phyloP scores from a whole-genome alignment of 371 early-diverging fungal species.

The Mortierella sp. region DNA sequence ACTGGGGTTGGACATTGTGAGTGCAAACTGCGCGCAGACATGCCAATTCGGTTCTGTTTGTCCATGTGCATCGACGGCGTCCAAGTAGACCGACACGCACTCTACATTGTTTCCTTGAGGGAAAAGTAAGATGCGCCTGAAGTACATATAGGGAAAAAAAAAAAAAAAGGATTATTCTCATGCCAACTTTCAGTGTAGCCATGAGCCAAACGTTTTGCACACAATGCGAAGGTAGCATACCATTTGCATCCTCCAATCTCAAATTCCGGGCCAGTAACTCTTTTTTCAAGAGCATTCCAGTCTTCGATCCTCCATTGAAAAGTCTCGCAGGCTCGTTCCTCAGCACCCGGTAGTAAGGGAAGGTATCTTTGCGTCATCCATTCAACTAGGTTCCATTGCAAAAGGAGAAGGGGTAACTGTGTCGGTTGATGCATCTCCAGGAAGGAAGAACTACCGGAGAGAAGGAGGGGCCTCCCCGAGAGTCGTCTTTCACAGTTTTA shows the following conservation, averaged over 20 bases:
- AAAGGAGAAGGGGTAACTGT: neutral
- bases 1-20: conserved; percentile 80
- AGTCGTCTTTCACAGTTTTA: too few relatives aligned
- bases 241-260: conserved; percentile 69
- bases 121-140: conserved; percentile 88
- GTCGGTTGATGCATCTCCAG: too few relatives aligned
- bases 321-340: conserved; percentile 59
- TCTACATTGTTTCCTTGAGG: conserved; percentile 91
- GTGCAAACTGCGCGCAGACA: conserved; percentile 87
- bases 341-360: conserved; percentile 54
- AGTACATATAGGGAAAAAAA: neutral
- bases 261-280: conserved; percentile 67
- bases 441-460: too few relatives aligned
- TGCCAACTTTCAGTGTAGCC: neutral
- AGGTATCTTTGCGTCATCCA: conserved; percentile 43
- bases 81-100: conserved; percentile 82
- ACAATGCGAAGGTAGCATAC: too few relatives aligned
- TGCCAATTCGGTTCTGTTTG: conserved; percentile 75
- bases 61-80: conserved; percentile 76
- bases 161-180: neutral
- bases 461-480: too few relatives aligned
- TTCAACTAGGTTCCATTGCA: conserved; percentile 22
- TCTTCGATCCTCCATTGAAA: conserved; percentile 69
- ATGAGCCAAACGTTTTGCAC: too few relatives aligned
- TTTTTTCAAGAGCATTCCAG: conserved; percentile 62